Evolutionary conservation across 805 yeast species (phyloP), one percentile per base, ranked within the genome.

Genomic region (Candida ortonii): DNA sequence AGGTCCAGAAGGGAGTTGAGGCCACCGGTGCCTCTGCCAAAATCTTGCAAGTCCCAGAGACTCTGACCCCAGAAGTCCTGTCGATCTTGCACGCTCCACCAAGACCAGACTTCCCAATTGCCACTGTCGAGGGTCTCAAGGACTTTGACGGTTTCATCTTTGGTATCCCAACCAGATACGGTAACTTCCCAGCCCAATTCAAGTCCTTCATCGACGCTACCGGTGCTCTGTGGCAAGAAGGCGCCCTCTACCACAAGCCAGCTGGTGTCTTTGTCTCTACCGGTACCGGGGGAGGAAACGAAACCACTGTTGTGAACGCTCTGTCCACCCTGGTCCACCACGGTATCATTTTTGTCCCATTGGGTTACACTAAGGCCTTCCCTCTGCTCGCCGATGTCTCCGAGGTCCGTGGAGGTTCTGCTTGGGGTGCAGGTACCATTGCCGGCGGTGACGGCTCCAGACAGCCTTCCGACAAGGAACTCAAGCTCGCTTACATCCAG

Each of bases 101-200:
- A 34, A 78, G 76, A 57, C 78, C 83, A 44, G 65, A 71, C 42
- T 71, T 66, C 50, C 89, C 93, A 50, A 65, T 77, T 53, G 87
- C 86, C 33, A 68, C 84, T 14, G 50, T 59, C 10, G 83, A 76
- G 12, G 71, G 76, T 16, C 68, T 87, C 48, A 57, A 62, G 5
- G 64, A 70, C 44, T 83, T 80, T 68, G 95, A 88, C 55, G 95
- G 88, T 32, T 76, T 84, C 68, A 47, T 88, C 46, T 84, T 87
- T 49, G 96, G 96, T 59, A 61, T 84, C 49, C 94, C 95, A 54
- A 83, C 96, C 37, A 78, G 95, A 65, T 87, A 64, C 59, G 96
- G 96, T 64, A 78, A 72, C 62, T 65, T 73, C 64, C 90, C 95
- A 39, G 82, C 86, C 33, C 94, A 86, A 63, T 71, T 80, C 72